Base-by-base conservation (phyloP, 2,329 filamentous ascomycete species). In the Alternaria panax region DNA sequence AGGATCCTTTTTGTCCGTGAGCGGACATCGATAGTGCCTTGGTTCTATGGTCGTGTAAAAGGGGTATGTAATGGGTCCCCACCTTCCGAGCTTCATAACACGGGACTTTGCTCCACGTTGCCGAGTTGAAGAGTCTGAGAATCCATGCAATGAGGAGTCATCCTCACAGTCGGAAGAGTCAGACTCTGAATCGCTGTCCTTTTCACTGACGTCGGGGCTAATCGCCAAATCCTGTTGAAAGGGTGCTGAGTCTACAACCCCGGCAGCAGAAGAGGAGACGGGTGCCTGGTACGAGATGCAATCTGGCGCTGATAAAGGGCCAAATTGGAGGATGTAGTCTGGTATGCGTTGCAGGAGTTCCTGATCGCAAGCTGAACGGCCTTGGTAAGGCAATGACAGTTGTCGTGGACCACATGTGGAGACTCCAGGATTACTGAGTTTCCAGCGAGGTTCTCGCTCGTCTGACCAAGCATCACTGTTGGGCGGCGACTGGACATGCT, bases 21-120 rank as follows among this genome's bases (percentile, higher is more conserved):
- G 30, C 6, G 45, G 24, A 25, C 68, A 71, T 5, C 40, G 16
- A 16, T 65, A 65, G 25, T 50, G 51, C 25, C 68, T 63, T 34
- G 30, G 47, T 3, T 61, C 57, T 14, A 45, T 38, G 6, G 24
- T 50, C 18, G 51, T 41, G 6, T 54, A 51, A 5, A 57, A 51
- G 18, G 28, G 20, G 22, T 57, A 42, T 25, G 51, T 42, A n/a
- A 48, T 16, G 5, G 54, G 32, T 14, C 54, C 27, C 63, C 64
- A 70, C n/a, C 51, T 65, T 11, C 60, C 64, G 28, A 68, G 54
- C 36, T 54, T 63, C 25, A 63, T 56, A 12, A 67, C 54, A 2
- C 36, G 46, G n/a, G 47, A 32, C 7, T 30, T 53, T n/a, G 34
- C 38, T 25, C 14, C 20, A n/a, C 24, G 38, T 5, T 24, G 14